Evolutionary conservation across 139 green algal species (phyloP), one percentile per base, ranked within the genome.

Genomic region (Nannochloris sp.): DNA sequence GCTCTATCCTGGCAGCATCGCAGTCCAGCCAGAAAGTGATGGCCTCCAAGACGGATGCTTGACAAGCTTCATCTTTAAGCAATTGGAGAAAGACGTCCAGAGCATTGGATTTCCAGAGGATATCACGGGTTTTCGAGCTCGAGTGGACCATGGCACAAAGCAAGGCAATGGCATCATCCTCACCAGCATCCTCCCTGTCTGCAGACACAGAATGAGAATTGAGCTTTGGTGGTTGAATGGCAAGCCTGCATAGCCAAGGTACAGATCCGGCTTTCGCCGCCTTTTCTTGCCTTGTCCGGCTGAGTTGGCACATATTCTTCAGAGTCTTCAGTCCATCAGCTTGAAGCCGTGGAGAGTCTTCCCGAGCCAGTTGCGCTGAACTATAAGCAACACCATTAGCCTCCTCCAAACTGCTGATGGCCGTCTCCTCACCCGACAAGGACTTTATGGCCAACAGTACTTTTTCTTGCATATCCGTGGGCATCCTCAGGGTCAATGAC

Each of bases 231-330:
- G 66, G 64, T 4, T 25, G 30, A 20, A 40, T 14, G 12, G 55
- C 26, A 17, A 53, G 16, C 16, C 14, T 46, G 50, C 63, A 70
- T 17, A 93, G 72, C 68, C 81, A 70, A 4, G 75, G 79, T 13
- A 81, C 76, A 30, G 85, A 70, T 45, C 78, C 78, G 0, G 71
- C 68, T 28, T 67, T 69, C 1, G 85, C 80, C 2, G 85, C 84
- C 6, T 58, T 65, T 65, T 90, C 84, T 49, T 89, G 81, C 33
- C 78, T 67, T 28, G 53, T 62, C 40, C 79, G 78, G 70, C 85
- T 87, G 66, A 87, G 78, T 67, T 88, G 85, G 74, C 85, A 94
- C 37, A 94, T 73, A 70, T 85, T 84, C 74, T 89, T 79, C 59
- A 94, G 70, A 43, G 85, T 79, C 13, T 76, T 62, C 56, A 93